Conservation (phyloP, 31 red algal species). For the Porphyra umbilicalis region DNA sequence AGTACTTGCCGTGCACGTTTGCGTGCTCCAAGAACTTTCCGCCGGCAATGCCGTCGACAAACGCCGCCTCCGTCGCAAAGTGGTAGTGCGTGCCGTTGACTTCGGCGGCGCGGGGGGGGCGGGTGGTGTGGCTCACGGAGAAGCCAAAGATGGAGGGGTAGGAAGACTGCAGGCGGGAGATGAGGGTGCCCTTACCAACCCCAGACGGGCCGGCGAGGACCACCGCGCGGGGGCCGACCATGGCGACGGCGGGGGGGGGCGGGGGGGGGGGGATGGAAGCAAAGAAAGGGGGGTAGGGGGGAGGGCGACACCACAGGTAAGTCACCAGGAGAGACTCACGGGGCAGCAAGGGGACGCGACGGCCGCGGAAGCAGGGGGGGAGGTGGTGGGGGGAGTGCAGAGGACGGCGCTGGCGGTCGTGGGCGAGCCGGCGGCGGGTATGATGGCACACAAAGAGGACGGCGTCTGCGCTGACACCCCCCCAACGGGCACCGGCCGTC, state of each 20-base stretch:
- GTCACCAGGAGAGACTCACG: too few species aligned
- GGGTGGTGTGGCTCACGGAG: slow-evolving; percentile 87
- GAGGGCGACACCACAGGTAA: background rate
- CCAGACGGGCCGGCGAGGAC: slow-evolving; percentile 90
- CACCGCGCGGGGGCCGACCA: slow-evolving; percentile 33
- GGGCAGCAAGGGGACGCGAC: too few species aligned
- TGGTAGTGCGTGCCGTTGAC: slow-evolving; percentile 83
- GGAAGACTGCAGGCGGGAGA: slow-evolving; percentile 41
- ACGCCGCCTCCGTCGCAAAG: slow-evolving; percentile 58
- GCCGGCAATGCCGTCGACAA: slow-evolving; percentile 40
- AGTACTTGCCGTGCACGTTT: slow-evolving; percentile 81
- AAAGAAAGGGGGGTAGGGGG: background rate
- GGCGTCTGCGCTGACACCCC: too few species aligned
- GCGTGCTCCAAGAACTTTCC: slow-evolving; percentile 91
- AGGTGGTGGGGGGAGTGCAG: too few species aligned
- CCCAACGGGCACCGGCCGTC: too few species aligned
- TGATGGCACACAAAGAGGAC: too few species aligned
- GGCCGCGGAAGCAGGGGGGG: too few species aligned
- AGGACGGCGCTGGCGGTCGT: too few species aligned
- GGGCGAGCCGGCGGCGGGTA: too few species aligned
- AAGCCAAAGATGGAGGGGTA: slow-evolving; percentile 62
- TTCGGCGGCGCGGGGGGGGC: slow-evolving; percentile 75
- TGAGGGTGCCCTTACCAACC: slow-evolving; percentile 93
- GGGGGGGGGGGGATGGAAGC: background rate
- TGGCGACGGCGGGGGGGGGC: background rate